Conservation (phyloP, 306 rosid genomes). For the Vicia sativa region DNA sequence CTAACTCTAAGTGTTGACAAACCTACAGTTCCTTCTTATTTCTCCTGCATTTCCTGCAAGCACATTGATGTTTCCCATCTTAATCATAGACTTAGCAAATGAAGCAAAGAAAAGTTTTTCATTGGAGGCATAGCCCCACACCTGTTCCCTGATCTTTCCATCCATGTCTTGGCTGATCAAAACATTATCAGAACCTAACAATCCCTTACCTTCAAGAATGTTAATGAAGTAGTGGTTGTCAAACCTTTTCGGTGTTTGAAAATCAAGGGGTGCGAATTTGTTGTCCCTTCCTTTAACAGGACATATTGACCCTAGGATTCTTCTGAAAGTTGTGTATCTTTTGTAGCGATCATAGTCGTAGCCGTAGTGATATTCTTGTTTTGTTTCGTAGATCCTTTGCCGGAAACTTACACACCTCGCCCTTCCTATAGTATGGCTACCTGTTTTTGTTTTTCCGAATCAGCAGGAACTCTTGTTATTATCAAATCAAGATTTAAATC, state of each 20-base stretch:
- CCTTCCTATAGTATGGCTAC: constrained; percentile 90
- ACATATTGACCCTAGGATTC: constrained; percentile 69
- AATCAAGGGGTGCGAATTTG: constrained; percentile 69
- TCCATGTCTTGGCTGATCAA: constrained; percentile 60
- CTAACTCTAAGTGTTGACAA: constrained; percentile 47
- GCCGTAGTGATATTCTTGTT: constrained; percentile 43
- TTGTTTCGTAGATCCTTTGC: constrained; percentile 63
- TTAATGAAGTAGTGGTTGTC: constrained; percentile 78
- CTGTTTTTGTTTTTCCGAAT: constrained; percentile 36
- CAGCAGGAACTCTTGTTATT: not conserved
- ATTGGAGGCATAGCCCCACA: constrained; percentile 72
- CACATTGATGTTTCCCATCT: constrained; percentile 85
- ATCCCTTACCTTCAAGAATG: constrained; percentile 72
- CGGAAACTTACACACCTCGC: constrained; percentile 81
- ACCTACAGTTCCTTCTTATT: constrained; percentile 73
- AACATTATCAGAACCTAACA: constrained; percentile 76
- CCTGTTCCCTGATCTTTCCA: constrained; percentile 54
- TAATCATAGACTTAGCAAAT: constrained; percentile 68
- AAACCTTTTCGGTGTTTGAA: constrained; percentile 67
- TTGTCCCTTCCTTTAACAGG: constrained; percentile 64
- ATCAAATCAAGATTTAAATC: not conserved
- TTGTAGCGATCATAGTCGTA: constrained; percentile 66
- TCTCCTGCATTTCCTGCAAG: constrained; percentile 69
- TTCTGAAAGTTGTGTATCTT: constrained; percentile 58
- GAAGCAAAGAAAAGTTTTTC: constrained; percentile 65